These are phyloP conservation scores for Clavispora phyllophila DNA, from an alignment of 805 yeast genomes.

Conservation along the genomic window DNA sequence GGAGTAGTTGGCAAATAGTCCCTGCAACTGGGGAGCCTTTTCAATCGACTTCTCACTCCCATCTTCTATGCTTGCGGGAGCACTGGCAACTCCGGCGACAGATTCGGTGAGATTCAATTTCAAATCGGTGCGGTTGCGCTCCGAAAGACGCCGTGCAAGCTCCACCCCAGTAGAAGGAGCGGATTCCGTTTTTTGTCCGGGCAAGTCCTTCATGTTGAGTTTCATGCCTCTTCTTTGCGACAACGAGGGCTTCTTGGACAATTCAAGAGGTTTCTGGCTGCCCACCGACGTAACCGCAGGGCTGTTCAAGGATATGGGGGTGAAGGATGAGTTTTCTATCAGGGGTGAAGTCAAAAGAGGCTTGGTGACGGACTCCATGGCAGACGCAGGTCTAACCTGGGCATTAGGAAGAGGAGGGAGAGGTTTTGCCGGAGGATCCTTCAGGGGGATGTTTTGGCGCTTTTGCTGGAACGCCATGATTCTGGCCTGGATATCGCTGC, in stretches of 20 bases:
- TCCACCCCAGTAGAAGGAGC: conserved; percentile 25
- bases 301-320: neutral
- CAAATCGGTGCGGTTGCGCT: conserved; percentile 36
- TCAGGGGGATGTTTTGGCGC: conserved; percentile 30
- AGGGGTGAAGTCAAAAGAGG: conserved; percentile 10
- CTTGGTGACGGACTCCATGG: neutral
- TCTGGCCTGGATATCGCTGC: conserved; percentile 81
- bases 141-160: conserved; percentile 32
- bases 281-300: neutral
- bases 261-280: conserved; percentile 6
- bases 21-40: conserved; percentile 31
- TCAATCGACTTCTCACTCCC: conserved; percentile 10
- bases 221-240: conserved; percentile 56
- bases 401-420: conserved; percentile 15
- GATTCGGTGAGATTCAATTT: conserved; percentile 27
- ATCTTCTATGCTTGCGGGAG: conserved; percentile 18
- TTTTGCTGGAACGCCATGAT: conserved; percentile 83
- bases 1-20: conserved; percentile 77
- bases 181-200: neutral
- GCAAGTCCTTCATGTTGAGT: conserved; percentile 33
- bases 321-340: neutral
- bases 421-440: conserved; percentile 9
- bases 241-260: conserved; percentile 38
- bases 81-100: conserved; percentile 11
- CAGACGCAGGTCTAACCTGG: conserved; percentile 4